These are phyloP conservation scores for Fusarium albidum DNA, from an alignment of 2,329 filamentous ascomycete genomes.

Conservation along the genomic window DNA sequence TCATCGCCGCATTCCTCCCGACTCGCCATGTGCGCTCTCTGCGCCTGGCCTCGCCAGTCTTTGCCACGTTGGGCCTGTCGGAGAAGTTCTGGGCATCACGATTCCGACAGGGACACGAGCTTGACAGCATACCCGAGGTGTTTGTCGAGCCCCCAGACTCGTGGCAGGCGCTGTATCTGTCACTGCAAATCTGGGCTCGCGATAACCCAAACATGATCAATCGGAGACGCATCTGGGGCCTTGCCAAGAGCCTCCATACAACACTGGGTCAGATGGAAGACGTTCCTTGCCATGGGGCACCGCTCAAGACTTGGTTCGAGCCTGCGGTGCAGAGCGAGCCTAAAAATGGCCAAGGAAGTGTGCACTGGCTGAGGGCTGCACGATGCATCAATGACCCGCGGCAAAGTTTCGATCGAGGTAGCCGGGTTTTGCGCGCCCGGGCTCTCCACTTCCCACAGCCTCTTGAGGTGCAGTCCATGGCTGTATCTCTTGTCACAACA, in stretches of 20 bases:
- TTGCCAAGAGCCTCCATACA: slow-evolving; percentile 1
- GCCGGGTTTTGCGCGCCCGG: slow-evolving; percentile 8
- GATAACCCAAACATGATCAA: slow-evolving; percentile 14
- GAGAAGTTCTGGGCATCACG: slow-evolving; percentile 29
- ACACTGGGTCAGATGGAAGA: slow-evolving; percentile 8
- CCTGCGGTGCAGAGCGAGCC: not conserved
- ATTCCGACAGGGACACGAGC: slow-evolving; percentile 16
- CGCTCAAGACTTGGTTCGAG: slow-evolving; percentile 13
- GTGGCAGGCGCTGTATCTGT: slow-evolving; percentile 11
- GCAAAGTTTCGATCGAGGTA: slow-evolving; percentile 2
- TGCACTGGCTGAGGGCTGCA: slow-evolving; percentile 8
- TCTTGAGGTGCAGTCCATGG: slow-evolving; percentile 3
- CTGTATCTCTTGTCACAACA: slow-evolving; percentile 14
- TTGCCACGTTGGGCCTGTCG: slow-evolving; percentile 9
- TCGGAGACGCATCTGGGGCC: slow-evolving; percentile 14
- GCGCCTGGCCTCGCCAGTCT: slow-evolving; percentile 19
- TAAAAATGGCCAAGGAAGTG: not conserved
- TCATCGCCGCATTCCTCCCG: slow-evolving; percentile 8
- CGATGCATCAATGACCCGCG: not conserved
- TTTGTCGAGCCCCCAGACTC: slow-evolving; percentile 6
- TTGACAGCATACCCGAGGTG: slow-evolving; percentile 14
- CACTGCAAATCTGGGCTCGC: not conserved
- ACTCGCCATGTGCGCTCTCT: slow-evolving; percentile 16
- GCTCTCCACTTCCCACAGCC: not conserved
- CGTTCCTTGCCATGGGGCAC: slow-evolving; percentile 4